Evolutionary conservation across 768 basidiomycete species (phyloP).

Genomic region (Crepidotus variabilis): DNA sequence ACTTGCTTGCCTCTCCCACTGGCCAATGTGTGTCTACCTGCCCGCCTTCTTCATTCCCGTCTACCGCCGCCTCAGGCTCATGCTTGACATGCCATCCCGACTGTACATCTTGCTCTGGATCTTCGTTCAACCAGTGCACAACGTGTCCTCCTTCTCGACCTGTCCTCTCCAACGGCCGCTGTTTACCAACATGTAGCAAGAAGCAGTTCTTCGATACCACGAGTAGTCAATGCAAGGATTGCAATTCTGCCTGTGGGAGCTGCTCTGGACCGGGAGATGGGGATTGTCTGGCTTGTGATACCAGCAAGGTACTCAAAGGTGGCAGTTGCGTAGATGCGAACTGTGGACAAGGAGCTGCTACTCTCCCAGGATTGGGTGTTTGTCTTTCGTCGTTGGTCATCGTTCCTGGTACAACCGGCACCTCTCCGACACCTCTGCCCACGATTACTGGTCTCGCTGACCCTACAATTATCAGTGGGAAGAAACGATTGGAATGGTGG

Average conservation of each 20-base stretch:
- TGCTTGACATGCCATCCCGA: conserved; percentile 84
- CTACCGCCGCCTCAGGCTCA: conserved; percentile 38
- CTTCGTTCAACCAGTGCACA: conserved; percentile 74
- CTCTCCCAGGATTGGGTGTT: conserved; percentile 69
- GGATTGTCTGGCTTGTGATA: conserved; percentile 70
- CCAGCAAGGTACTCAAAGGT: conserved; percentile 54
- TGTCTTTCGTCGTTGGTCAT: conserved; percentile 76
- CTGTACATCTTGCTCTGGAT: conserved; percentile 79
- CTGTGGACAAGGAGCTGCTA: conserved; percentile 50
- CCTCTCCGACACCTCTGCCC: conserved; percentile 46
- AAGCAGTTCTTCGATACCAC: conserved; percentile 69
- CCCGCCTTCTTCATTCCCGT: conserved; percentile 65
- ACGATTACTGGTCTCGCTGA: conserved; percentile 53
- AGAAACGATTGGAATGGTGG: conserved; percentile 66
- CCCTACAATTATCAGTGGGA: conserved; percentile 35
- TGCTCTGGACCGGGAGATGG: conserved; percentile 67
- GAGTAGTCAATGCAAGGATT: conserved; percentile 60
- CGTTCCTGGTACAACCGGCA: conserved; percentile 43
- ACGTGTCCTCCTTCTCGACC: conserved; percentile 66
- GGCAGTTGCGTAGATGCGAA: conserved; percentile 64
- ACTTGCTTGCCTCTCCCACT: conserved; percentile 54
- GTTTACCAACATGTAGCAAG: conserved; percentile 73
- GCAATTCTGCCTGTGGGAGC: conserved; percentile 75
- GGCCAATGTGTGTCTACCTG: conserved; percentile 78
- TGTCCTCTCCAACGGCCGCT: conserved; percentile 72